These are phyloP conservation scores for Ochetophila trinervis DNA, from an alignment of 306 rosid genomes.

Conservation along the genomic window DNA sequence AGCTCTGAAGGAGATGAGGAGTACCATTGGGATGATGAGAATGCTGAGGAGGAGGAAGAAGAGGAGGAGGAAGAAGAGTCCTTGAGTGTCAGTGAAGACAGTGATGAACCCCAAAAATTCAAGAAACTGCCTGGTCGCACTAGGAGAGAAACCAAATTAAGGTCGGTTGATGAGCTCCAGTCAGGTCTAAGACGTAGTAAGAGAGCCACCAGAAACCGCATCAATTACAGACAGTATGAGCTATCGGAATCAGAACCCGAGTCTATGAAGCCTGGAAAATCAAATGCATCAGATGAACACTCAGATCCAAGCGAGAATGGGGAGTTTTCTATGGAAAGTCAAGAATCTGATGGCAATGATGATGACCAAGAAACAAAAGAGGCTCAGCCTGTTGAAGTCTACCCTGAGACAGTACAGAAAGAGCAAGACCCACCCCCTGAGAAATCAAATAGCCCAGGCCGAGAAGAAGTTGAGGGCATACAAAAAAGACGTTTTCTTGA, in stretches of 20 bases:
- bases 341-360: slow-evolving; percentile 57
- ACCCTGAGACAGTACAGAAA: slow-evolving; percentile 42
- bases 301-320: slow-evolving; percentile 78
- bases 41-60: slow-evolving; percentile 88
- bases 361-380: slow-evolving; percentile 62
- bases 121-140: slow-evolving; percentile 70
- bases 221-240: slow-evolving; percentile 75
- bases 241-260: slow-evolving; percentile 88
- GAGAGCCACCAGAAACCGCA: slow-evolving; percentile 80
- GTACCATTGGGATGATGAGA: slow-evolving; percentile 81
- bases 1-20: slow-evolving; percentile 99
- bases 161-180: slow-evolving; percentile 80
- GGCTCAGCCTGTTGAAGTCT: slow-evolving; percentile 46
- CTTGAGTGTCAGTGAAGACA: slow-evolving; percentile 79
- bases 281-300: slow-evolving; percentile 50
- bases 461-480: slow-evolving; percentile 67
- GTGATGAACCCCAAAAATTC: slow-evolving; percentile 63
- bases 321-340: slow-evolving; percentile 71
- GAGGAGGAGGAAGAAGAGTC: slow-evolving; percentile 80
- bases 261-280: slow-evolving; percentile 53
- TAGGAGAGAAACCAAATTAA: slow-evolving; percentile 79
- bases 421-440: slow-evolving; percentile 63
- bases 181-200: slow-evolving; percentile 94
- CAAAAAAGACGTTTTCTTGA: slow-evolving; percentile 81
- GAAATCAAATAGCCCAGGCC: slow-evolving; percentile 60